phyloP scores from a whole-genome alignment of 2,329 filamentous ascomycete species.

The Drechslerella stenobrocha region DNA sequence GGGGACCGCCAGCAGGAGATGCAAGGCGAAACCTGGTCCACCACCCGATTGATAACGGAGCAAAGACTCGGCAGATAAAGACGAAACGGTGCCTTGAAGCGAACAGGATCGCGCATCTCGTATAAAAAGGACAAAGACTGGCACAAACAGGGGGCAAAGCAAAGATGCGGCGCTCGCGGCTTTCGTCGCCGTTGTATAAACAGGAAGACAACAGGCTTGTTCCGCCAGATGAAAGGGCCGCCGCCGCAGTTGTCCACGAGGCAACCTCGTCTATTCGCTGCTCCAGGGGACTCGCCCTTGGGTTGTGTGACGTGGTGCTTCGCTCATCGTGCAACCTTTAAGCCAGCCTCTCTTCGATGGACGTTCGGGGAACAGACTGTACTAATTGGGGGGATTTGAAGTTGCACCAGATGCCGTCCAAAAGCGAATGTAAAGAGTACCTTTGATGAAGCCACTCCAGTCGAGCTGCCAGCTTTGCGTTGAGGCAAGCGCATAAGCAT shows the following conservation, averaged over 20 bases:
- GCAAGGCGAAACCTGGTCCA: conserved; percentile 15
- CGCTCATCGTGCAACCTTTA: conserved; percentile 17
- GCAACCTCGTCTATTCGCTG: neutral
- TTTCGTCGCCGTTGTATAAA: neutral
- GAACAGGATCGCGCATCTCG: conserved; percentile 14
- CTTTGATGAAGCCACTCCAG: conserved; percentile 12
- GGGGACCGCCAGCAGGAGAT: conserved; percentile 24
- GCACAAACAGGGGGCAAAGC: conserved; percentile 23
- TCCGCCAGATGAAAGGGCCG: neutral
- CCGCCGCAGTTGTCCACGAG: neutral
- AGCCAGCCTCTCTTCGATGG: conserved; percentile 2
- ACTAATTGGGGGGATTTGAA: conserved; percentile 10
- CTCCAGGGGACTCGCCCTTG: conserved; percentile 30
- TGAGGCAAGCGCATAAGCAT: conserved; percentile 9
- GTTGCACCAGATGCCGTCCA: conserved; percentile 12
- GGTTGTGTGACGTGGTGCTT: conserved; percentile 48
- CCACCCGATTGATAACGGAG: conserved; percentile 40
- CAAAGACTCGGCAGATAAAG: conserved; percentile 13
- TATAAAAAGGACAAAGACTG: conserved; percentile 16
- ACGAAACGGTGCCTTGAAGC: conserved; percentile 21
- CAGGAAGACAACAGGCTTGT: neutral
- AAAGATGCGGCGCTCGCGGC: conserved; percentile 30
- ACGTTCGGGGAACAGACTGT: conserved; percentile 17
- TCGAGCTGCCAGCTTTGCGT: conserved; percentile 34
- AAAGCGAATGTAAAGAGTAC: conserved; percentile 6